Conservation (phyloP, 2,329 filamentous ascomycete genomes). For the Metarhizium guizhouense region DNA sequence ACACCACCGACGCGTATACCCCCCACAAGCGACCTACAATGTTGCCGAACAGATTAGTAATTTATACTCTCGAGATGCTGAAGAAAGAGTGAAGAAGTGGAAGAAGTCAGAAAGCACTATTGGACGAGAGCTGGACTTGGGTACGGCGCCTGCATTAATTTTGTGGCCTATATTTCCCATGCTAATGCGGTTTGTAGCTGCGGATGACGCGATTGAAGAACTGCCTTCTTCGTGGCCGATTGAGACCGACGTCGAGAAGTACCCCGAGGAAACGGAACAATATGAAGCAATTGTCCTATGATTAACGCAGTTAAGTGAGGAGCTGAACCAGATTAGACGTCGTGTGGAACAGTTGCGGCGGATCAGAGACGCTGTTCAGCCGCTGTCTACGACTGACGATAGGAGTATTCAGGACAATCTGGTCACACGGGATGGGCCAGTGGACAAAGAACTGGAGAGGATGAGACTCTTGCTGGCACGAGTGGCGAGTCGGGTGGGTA, state of each 20-base stretch:
- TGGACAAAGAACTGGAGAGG: slow-evolving; percentile 57
- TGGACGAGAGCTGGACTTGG: slow-evolving; percentile 33
- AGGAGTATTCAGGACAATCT: slow-evolving; percentile 54
- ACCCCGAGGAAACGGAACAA: slow-evolving; percentile 38
- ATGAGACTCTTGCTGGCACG: slow-evolving; percentile 56
- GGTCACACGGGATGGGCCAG: slow-evolving; percentile 52
- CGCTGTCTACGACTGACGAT: slow-evolving; percentile 21
- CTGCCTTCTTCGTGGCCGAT: slow-evolving; percentile 39
- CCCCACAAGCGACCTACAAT: slow-evolving; percentile 57
- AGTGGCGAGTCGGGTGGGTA: slow-evolving; percentile 44
- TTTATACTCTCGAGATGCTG: slow-evolving; percentile 45
- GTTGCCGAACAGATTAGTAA: slow-evolving; percentile 65
- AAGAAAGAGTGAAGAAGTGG: slow-evolving; percentile 26
- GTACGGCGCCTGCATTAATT: slow-evolving; percentile 19
- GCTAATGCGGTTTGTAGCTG: slow-evolving; percentile 23
- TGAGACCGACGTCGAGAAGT: slow-evolving; percentile 23
- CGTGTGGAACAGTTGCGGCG: slow-evolving; percentile 37
- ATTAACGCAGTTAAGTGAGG: slow-evolving; percentile 39
- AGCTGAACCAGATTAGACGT: slow-evolving; percentile 23
- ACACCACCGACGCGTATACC: slow-evolving; percentile 57
- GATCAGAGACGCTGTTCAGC: slow-evolving; percentile 42
- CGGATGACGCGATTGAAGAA: slow-evolving; percentile 32
- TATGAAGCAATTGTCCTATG: slow-evolving; percentile 41
- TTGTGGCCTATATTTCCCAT: too few relatives aligned
- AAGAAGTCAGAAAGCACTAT: slow-evolving; percentile 28